These are phyloP conservation scores for Arachis stenosperma DNA, from an alignment of 306 rosid genomes.

Conservation along the genomic window DNA sequence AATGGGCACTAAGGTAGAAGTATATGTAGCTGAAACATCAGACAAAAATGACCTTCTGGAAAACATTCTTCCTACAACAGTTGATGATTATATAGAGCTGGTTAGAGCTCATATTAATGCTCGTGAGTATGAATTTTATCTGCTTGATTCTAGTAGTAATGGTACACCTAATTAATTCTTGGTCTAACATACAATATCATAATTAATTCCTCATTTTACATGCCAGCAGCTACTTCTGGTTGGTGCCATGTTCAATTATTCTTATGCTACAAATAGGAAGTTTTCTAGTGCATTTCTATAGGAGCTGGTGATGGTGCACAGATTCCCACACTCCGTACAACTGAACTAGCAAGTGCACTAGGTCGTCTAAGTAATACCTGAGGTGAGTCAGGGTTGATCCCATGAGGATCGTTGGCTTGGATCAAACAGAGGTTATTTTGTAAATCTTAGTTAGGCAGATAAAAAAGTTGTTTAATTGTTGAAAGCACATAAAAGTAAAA, in stretches of 20 bases:
- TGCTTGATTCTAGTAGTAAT: slow-evolving; percentile 23
- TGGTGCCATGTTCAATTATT: slow-evolving; percentile 87
- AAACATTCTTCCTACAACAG: slow-evolving; percentile 75
- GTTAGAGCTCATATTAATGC: slow-evolving; percentile 82
- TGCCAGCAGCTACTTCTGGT: slow-evolving; percentile 88
- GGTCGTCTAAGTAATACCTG: too few relatives aligned
- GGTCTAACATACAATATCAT: slow-evolving; percentile 46
- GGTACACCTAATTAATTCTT: slow-evolving; percentile 10
- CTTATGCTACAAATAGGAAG: slow-evolving; percentile 82
- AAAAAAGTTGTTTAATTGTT: too few relatives aligned
- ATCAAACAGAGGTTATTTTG: too few relatives aligned
- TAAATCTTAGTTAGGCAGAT: too few relatives aligned
- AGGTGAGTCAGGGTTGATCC: too few relatives aligned
- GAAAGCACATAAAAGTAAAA: too few relatives aligned
- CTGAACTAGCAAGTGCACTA: too few relatives aligned
- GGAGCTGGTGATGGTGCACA: slow-evolving; percentile 56
- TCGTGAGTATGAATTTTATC: slow-evolving; percentile 51
- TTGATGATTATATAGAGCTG: slow-evolving; percentile 76
- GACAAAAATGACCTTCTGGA: slow-evolving; percentile 88
- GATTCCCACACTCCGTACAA: too few relatives aligned
- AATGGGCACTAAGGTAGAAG: slow-evolving; percentile 91
- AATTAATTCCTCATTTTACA: slow-evolving; percentile 72
- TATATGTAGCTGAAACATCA: slow-evolving; percentile 94
- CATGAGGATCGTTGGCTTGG: too few relatives aligned
- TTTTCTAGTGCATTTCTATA: slow-evolving; percentile 73